Base-by-base conservation (phyloP, 2,329 filamentous ascomycete genomes). In the Fusarium caatingaense region DNA sequence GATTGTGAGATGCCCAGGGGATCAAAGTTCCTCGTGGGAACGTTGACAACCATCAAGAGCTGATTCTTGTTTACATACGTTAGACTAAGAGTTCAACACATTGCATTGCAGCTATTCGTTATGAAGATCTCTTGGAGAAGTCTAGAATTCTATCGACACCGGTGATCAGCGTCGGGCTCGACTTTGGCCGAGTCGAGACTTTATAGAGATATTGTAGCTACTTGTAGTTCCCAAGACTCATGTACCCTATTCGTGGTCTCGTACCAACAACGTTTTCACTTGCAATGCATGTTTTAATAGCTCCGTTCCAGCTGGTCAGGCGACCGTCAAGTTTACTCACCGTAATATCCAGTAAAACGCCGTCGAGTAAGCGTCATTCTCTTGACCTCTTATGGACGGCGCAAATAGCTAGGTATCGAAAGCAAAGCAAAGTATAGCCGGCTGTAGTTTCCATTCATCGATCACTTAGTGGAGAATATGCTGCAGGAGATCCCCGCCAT, bases 291-390 rank as follows among this genome's bases (percentile, higher is more conserved):
- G 63, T 42, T 61, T 65, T 56, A 32, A 59, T 49, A 60, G 59
- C 41, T 55, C 46, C 40, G 54, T 66, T 58, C 55, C 50, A 47
- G 67, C 56, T 66, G 66, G 69, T 71, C 68, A 69, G 65, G 47
- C 68, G 68, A 72, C 65, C 27, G 34, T 54, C 64, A 45, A 42
- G 44, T 48, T 60, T 62, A 37, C 42, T 72, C 68, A 72, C 53
- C 51, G 57, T 57, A 57, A 45, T 42, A 45, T 56, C 72, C 74
- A 76, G 74, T 76, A 66, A 54, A 48, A 76, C 59, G 57, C 60
- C 63, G 62, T 69, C 69, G 72, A 76, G 74, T 76, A 76, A 76
- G 74, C 74, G 74, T 75, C 74, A 76, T 76, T 73, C 41, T 48
- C 59, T 66, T 56, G 64, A 63, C 64, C 61, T 68, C 60, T 66